These are phyloP conservation scores for Cavenderia fasciculata DNA, from an alignment of 78 protist species.

Conservation along the genomic window DNA sequence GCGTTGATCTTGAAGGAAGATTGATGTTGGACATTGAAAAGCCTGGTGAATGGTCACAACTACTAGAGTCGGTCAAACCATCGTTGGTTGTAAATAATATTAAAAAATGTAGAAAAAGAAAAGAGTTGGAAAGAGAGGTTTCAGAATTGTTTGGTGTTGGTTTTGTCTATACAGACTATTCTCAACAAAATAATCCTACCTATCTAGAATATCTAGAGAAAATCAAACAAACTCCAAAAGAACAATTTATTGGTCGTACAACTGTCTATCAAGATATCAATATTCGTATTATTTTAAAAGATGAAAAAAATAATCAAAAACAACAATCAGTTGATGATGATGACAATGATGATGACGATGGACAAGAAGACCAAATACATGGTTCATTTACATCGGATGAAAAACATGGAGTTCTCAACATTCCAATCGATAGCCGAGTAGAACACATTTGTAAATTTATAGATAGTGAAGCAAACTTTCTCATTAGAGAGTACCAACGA, in stretches of 20 bases:
- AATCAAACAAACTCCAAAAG: not conserved
- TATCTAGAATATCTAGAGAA: conserved; percentile 1
- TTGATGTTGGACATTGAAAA: not conserved
- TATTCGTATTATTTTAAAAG: no score
- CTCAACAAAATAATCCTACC: not conserved
- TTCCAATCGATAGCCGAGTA: not conserved
- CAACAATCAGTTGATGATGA: not conserved
- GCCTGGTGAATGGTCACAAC: not conserved
- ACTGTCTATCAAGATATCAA: no score
- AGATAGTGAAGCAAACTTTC: not conserved
- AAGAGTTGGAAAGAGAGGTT: conserved; percentile 7
- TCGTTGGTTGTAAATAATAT: conserved; percentile 26
- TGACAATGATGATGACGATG: not conserved
- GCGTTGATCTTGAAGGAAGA: conserved; percentile 59
- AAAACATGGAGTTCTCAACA: not conserved
- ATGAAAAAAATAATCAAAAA: no score
- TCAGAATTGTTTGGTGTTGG: not conserved
- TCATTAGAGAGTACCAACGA: not conserved
- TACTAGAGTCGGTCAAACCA: not conserved
- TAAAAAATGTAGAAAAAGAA: conserved; percentile 11
- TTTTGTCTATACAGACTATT: conserved; percentile 27
- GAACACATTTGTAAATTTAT: not conserved
- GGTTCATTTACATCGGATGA: conserved; percentile 23
- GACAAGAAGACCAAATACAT: not conserved
- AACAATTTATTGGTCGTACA: no score